Evolutionary conservation across 2,329 filamentous ascomycete genomes (phyloP).

Genomic region (Cadophora malorum): DNA sequence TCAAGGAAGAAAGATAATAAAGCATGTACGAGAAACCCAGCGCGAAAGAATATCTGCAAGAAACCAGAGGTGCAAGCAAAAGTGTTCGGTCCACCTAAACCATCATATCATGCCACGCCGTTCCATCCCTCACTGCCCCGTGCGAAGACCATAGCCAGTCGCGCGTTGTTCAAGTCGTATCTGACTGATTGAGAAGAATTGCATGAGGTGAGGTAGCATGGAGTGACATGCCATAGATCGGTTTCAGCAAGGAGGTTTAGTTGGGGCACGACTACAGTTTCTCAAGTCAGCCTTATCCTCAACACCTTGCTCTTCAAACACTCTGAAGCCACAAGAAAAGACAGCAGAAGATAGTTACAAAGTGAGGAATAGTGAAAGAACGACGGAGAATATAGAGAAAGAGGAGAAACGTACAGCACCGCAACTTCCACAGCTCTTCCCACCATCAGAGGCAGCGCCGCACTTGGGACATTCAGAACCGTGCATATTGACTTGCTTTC

Average conservation of each 20-base stretch:
- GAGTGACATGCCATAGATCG: background rate
- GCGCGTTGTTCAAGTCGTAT: background rate
- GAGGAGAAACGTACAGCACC: slow-evolving; percentile 39
- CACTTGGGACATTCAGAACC: slow-evolving; percentile 42
- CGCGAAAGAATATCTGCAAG: background rate
- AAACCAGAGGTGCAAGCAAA: background rate
- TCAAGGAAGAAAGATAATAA: background rate
- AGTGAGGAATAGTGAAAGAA: background rate
- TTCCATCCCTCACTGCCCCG: background rate
- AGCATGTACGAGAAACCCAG: background rate
- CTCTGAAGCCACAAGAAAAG: background rate
- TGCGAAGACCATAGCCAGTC: background rate
- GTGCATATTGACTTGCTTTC: slow-evolving; percentile 38
- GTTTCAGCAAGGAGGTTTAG: slow-evolving; percentile 22
- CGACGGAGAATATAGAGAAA: background rate
- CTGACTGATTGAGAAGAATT: background rate
- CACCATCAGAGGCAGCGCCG: slow-evolving; percentile 36
- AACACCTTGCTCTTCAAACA: no score
- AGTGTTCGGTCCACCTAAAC: background rate
- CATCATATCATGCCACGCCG: background rate
- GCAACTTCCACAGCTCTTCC: slow-evolving; percentile 41
- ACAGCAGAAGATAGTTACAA: background rate
- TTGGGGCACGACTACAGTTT: slow-evolving; percentile 33
- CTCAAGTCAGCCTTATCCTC: background rate
- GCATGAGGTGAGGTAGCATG: background rate